phyloP scores from a whole-genome alignment of 2,329 filamentous ascomycete species.

The Aureobasidium sp. region DNA sequence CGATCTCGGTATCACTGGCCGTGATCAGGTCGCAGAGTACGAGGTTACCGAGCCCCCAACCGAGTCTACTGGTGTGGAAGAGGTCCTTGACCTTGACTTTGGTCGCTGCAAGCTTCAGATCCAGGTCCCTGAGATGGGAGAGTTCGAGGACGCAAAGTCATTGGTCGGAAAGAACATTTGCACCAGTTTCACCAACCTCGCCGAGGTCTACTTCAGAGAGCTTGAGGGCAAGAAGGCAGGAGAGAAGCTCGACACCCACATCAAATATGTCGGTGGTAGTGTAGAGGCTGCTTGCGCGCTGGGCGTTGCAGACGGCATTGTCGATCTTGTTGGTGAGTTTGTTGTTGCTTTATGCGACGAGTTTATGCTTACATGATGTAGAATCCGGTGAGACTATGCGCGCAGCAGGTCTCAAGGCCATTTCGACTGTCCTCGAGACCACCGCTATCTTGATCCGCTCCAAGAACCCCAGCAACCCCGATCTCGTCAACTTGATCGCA shows the following conservation, averaged over 20 bases:
- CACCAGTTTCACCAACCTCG: slow-evolving; percentile 85
- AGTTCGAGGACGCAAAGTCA: slow-evolving; percentile 61
- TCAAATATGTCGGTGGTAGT: slow-evolving; percentile 91
- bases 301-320: slow-evolving; percentile 92
- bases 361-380: slow-evolving; percentile 31
- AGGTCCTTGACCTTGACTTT: slow-evolving; percentile 85
- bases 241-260: slow-evolving; percentile 62
- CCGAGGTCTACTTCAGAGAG: slow-evolving; percentile 73
- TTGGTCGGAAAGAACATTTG: slow-evolving; percentile 89
- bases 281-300: slow-evolving; percentile 95
- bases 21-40: slow-evolving; percentile 83
- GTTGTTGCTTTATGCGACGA: background rate
- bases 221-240: slow-evolving; percentile 55
- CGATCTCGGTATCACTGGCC: slow-evolving; percentile 89
- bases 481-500: slow-evolving; percentile 75
- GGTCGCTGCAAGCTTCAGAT: slow-evolving; percentile 89
- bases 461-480: slow-evolving; percentile 69
- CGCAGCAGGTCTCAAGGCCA: slow-evolving; percentile 85
- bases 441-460: slow-evolving; percentile 90
- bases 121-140: slow-evolving; percentile 86
- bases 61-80: slow-evolving; percentile 61
- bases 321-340: slow-evolving; percentile 84
- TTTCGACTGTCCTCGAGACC: slow-evolving; percentile 85
- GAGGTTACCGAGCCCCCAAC: slow-evolving; percentile 40
- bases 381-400: slow-evolving; percentile 99